phyloP scores from a whole-genome alignment of 805 yeast genomes.

The Myxozyma neotropica region DNA sequence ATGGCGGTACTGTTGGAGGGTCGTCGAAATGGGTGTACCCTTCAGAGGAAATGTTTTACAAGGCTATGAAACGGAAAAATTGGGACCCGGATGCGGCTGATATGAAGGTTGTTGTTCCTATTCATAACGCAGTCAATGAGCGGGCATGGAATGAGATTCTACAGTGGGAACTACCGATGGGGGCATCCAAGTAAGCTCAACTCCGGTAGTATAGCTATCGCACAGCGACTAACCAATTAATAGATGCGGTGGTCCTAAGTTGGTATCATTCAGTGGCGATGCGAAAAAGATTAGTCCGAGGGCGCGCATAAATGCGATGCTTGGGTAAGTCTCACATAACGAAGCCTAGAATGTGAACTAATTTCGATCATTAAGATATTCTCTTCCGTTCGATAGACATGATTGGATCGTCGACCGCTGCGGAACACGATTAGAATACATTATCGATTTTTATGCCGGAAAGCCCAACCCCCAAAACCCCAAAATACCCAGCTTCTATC shows the following conservation, averaged over 20 bases:
- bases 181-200: constrained; percentile 44
- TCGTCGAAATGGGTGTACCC: constrained; percentile 87
- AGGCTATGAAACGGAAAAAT: constrained; percentile 88
- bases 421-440: constrained; percentile 82
- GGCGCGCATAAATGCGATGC: constrained; percentile 66
- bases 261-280: constrained; percentile 88
- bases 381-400: constrained; percentile 86
- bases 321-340: constrained; percentile 50
- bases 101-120: constrained; percentile 89
- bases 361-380: not conserved
- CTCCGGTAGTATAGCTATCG: too few relatives aligned
- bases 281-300: constrained; percentile 83
- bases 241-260: constrained; percentile 78
- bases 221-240: not conserved
- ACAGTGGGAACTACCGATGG: constrained; percentile 67
- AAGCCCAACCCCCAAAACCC: constrained; percentile 52
- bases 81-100: constrained; percentile 82
- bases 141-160: constrained; percentile 84
- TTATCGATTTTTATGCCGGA: constrained; percentile 84
- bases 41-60: constrained; percentile 89
- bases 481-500: constrained; percentile 61
- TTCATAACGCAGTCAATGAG: constrained; percentile 92
- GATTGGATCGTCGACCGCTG: constrained; percentile 91
- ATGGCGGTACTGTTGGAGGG: constrained; percentile 32
- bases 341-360: not conserved